These are phyloP conservation scores for Gossypium turneri DNA, from an alignment of 345 rosid species.

Conservation along the genomic window DNA sequence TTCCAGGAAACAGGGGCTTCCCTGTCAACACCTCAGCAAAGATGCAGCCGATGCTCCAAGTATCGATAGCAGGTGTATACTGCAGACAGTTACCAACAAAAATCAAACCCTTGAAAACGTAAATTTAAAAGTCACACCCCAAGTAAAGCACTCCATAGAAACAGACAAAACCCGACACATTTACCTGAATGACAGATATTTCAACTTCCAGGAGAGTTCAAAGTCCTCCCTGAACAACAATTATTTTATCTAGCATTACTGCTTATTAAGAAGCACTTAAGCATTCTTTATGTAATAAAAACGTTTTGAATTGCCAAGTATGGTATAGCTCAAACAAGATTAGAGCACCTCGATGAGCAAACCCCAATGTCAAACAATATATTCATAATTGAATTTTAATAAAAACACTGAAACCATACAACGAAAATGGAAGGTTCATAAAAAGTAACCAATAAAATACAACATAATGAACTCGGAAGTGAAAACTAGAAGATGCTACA, in stretches of 20 bases:
- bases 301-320: conserved; percentile 19
- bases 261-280: conserved; percentile 49
- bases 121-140: conserved; percentile 12
- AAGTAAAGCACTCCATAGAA: conserved; percentile 28
- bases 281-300: conserved; percentile 30
- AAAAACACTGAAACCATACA: not conserved
- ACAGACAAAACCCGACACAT: conserved; percentile 51
- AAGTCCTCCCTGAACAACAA: conserved; percentile 99
- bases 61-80: conserved; percentile 99
- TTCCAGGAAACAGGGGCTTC: conserved; percentile 97
- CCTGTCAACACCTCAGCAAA: conserved; percentile 94
- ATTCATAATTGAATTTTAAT: not conserved
- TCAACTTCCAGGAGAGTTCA: conserved; percentile 99
- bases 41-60: conserved; percentile 97
- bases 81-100: conserved; percentile 35
- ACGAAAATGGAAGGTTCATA: not conserved
- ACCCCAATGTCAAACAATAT: not conserved
- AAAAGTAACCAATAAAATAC: not conserved
- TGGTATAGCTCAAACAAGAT: conserved; percentile 6
- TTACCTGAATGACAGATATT: conserved; percentile 89
- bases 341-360: not conserved
- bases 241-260: conserved; percentile 82
- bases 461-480: not conserved
- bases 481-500: not conserved
- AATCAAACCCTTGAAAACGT: conserved; percentile 25